Conservation (phyloP, 139 green algal species). For the Pleodorina starrii region DNA sequence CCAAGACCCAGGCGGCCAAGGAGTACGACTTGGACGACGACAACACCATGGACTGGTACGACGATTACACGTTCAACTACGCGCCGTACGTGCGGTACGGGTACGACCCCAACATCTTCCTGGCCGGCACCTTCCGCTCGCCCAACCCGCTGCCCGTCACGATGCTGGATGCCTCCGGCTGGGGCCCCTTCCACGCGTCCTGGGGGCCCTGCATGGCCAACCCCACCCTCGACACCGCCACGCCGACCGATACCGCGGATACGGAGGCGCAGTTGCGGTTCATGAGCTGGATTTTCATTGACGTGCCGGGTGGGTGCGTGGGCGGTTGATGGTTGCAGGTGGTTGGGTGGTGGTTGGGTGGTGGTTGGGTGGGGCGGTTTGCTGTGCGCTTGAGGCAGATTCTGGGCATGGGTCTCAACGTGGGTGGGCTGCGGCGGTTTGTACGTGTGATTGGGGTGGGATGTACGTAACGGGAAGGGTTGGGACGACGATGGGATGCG, state of each 20-base stretch:
- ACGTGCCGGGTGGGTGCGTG: neutral
- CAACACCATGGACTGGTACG: constrained; percentile 23
- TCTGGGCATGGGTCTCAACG: too few species aligned
- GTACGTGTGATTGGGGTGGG: too few species aligned
- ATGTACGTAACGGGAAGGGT: too few species aligned
- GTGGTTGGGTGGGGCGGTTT: too few species aligned
- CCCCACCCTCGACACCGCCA: neutral
- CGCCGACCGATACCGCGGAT: neutral
- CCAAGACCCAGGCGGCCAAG: neutral
- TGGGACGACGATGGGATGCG: too few species aligned
- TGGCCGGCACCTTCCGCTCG: neutral
- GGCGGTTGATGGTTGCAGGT: too few species aligned
- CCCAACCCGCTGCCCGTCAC: constrained; percentile 29
- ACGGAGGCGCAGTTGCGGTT: neutral
- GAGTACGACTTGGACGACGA: neutral
- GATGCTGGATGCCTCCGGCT: constrained; percentile 22
- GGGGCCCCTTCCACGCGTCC: constrained; percentile 13
- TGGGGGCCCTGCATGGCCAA: constrained; percentile 33
- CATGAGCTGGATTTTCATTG: neutral
- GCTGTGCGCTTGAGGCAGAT: too few species aligned
- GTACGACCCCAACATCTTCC: neutral
- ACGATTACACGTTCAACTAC: constrained; percentile 20
- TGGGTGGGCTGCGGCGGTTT: too few species aligned
- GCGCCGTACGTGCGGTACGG: constrained; percentile 39
- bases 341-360: too few species aligned